These are phyloP conservation scores for Beauveria bassiana DNA, from an alignment of 2,329 filamentous ascomycete genomes.

Conservation along the genomic window DNA sequence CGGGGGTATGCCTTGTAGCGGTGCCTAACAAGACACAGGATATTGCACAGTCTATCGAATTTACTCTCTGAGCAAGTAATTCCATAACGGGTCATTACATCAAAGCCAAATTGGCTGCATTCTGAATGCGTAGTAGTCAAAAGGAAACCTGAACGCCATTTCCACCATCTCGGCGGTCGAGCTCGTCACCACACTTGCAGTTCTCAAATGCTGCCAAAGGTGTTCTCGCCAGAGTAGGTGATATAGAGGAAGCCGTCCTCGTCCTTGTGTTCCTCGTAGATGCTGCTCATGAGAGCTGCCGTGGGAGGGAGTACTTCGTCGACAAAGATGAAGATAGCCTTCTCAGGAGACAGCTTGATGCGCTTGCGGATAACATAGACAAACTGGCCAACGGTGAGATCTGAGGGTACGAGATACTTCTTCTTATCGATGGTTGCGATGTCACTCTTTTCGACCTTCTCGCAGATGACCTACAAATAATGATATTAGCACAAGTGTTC, in stretches of 20 bases:
- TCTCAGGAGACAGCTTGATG: constrained; percentile 98
- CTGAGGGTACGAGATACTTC: constrained; percentile 97
- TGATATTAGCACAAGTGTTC: not conserved
- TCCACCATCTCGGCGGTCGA: constrained; percentile 13
- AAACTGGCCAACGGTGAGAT: constrained; percentile 97
- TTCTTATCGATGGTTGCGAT: constrained; percentile 99
- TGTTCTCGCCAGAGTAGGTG: constrained; percentile 99
- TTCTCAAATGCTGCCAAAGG: constrained; percentile 56
- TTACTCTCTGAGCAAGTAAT: not conserved
- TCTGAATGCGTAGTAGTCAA: constrained; percentile 7
- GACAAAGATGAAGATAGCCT: constrained; percentile 99
- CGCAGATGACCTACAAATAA: constrained; percentile 78
- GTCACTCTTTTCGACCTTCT: constrained; percentile 98
- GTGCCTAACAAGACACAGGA: not conserved
- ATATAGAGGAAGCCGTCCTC: constrained; percentile 90
- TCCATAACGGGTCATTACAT: constrained; percentile 5
- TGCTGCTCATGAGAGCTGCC: constrained; percentile 96
- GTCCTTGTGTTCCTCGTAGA: constrained; percentile 98
- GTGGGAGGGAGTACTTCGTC: constrained; percentile 96
- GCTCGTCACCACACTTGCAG: not conserved
- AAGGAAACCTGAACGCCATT: constrained; percentile 30
- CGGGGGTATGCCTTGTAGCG: not conserved
- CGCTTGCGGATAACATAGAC: constrained; percentile 99
- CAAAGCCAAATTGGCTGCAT: constrained; percentile 6
- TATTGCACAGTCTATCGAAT: constrained; percentile 2